These are phyloP conservation scores for Phytophthora cryptogea DNA, from an alignment of 352 stramenopile genomes.

Conservation along the genomic window DNA sequence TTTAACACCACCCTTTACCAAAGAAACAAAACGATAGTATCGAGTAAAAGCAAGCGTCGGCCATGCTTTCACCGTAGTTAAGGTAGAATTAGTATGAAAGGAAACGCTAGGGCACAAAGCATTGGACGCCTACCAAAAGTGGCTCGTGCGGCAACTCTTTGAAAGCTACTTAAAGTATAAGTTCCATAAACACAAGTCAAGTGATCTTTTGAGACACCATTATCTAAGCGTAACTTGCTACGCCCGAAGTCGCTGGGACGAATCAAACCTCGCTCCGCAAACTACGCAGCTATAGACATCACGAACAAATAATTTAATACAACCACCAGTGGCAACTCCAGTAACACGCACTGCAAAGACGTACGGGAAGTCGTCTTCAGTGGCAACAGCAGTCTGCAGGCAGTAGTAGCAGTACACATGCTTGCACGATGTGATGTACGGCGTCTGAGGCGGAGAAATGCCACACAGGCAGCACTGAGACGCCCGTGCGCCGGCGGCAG, in stretches of 20 bases:
- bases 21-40: conserved; percentile 38
- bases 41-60: no score
- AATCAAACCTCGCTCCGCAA: conserved; percentile 72
- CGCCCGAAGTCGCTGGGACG: conserved; percentile 54
- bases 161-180: no score
- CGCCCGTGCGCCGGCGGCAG: conserved; percentile 11
- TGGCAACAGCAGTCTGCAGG: conserved; percentile 72
- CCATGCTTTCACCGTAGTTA: no score
- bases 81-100: no score
- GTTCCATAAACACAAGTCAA: no score
- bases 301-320: not conserved
- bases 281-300: conserved; percentile 50
- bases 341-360: conserved; percentile 20
- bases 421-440: conserved; percentile 89
- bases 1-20: conserved; percentile 80
- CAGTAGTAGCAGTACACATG: conserved; percentile 90
- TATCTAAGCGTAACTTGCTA: conserved; percentile 11
- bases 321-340: conserved; percentile 1
- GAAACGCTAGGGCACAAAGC: no score
- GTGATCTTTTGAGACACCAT: no score
- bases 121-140: no score
- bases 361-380: conserved; percentile 74
- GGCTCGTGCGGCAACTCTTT: no score
- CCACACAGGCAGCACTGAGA: conserved; percentile 70
- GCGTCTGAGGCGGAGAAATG: conserved; percentile 63